Conservation (phyloP, 495 filamentous ascomycete genomes). For the Lasiosphaeriaceae sp. region DNA sequence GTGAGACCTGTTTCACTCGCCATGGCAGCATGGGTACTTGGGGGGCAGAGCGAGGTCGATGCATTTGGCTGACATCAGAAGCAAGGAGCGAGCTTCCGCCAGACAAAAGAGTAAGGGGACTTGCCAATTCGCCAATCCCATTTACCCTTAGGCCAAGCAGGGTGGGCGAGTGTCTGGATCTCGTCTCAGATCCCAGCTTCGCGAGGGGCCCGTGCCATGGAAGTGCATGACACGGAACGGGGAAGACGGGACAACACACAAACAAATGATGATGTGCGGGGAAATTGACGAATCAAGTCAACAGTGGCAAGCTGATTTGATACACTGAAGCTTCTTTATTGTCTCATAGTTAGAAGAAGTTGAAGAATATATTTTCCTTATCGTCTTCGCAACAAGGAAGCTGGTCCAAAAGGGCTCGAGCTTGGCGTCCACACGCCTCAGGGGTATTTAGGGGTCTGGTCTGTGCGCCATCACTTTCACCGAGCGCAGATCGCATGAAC, state of each 20-base stretch:
- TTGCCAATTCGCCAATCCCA: conserved; percentile 5
- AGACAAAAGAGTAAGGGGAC: neutral
- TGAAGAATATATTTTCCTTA: neutral
- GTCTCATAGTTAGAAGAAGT: no score
- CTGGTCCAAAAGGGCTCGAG: no score
- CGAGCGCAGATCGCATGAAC: neutral
- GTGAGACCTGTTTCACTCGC: neutral
- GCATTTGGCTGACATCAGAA: neutral
- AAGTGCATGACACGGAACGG: neutral
- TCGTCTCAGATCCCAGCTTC: conserved; percentile 8
- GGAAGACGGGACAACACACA: neutral
- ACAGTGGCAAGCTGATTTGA: no score
- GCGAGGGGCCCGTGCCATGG: neutral
- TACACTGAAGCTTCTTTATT: no score
- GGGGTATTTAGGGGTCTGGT: neutral
- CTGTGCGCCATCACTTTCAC: neutral
- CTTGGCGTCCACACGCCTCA: neutral
- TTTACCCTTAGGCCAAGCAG: conserved; percentile 5
- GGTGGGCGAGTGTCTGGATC: conserved; percentile 9
- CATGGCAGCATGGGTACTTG: neutral
- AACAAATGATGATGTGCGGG: neutral
- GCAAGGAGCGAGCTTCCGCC: neutral
- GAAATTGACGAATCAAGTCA: neutral
- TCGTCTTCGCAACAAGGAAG: neutral
- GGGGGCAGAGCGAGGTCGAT: neutral